Percentiles rank a stretch among this genome's conserved stretches.
These are phyloP conservation scores for Chlorella vulgaris DNA, from an alignment of 139 green algal genomes.

Conservation along the genomic window DNA sequence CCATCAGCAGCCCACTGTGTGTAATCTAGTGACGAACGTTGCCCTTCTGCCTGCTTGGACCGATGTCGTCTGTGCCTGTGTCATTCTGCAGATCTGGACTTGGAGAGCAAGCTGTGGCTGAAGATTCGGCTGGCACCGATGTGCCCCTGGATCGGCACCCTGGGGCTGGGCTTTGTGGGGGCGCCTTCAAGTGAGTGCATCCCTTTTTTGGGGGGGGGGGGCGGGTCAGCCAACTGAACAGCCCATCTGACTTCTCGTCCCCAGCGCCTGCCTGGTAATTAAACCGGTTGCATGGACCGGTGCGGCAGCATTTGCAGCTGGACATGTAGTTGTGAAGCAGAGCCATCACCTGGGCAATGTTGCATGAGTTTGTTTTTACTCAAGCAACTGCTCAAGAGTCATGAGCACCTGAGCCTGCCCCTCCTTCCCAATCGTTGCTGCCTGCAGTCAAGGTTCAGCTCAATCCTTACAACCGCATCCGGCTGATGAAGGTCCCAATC, in stretches of 20 bases:
- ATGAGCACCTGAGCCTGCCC: too few relatives aligned
- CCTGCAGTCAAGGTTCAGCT: slow-evolving; percentile 87
- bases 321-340: too few relatives aligned
- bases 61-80: not conserved
- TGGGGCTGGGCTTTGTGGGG: slow-evolving; percentile 91
- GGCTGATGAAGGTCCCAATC: slow-evolving; percentile 92
- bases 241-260: too few relatives aligned
- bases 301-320: too few relatives aligned
- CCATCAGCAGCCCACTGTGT: not conserved
- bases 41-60: not conserved
- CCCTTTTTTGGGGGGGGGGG: too few relatives aligned
- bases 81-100: slow-evolving; percentile 79
- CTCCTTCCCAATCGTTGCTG: not conserved
- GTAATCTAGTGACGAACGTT: not conserved
- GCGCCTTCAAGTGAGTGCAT: slow-evolving; percentile 64
- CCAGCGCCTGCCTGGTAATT: too few relatives aligned
- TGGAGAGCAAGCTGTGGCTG: slow-evolving; percentile 93
- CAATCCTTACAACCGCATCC: slow-evolving; percentile 90
- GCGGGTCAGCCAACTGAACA: too few relatives aligned
- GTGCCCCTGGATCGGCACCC: slow-evolving; percentile 89
- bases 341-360: too few relatives aligned
- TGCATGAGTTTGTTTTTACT: too few relatives aligned
- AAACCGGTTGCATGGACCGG: too few relatives aligned
- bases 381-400: too few relatives aligned
- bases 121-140: slow-evolving; percentile 94